Evolutionary conservation across 805 yeast species (phyloP), one percentile per base, ranked within the genome.

Genomic region (Barnettozyma wickerhamii): DNA sequence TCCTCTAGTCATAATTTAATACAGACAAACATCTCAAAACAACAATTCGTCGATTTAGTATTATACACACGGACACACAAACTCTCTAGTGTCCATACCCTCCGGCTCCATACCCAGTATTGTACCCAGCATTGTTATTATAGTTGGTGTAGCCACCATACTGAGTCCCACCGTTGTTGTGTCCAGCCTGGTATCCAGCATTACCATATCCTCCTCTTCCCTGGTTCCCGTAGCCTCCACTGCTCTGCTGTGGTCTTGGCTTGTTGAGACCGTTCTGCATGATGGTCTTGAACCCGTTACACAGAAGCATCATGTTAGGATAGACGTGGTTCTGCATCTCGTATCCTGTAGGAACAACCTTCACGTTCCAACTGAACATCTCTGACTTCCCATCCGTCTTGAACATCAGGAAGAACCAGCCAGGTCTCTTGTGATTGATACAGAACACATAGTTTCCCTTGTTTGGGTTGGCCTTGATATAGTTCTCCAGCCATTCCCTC

Each of bases 371-470:
- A 3, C 87, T 79, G 54, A 79, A 77, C 28, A 89, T 72, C 36
- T 77, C 77, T 10, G 86, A 77, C 43, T 69, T 71, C 14, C 77
- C 79, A 55, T 75, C 85, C 30, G 89, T 80, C 65, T 91, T 91
- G 72, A 91, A 91, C 63, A 90, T 75, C 44, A 93, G 68, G 53
- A 78, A 71, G 61, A 93, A 89, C 79, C 91, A 87, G n/a, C 99
- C 98, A 2, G 99, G 96, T 31, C 82, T 78, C 54, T 81, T 84
- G 62, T 85, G 86, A 63, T 95, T 95, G 62, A 79, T 81, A 58
- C 95, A 85, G 68, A 90, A 93, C 31, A 88, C 87, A 59, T 93
- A 93, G 13, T 87, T 88, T 44, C 95, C 84, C 64, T 89, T 81
- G 55, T 81, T 82, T 33, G 95, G 93, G 56, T 90, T 89, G 23